Evolutionary conservation across 2,329 filamentous ascomycete genomes (phyloP).

Genomic region (Penicillium olsonii): DNA sequence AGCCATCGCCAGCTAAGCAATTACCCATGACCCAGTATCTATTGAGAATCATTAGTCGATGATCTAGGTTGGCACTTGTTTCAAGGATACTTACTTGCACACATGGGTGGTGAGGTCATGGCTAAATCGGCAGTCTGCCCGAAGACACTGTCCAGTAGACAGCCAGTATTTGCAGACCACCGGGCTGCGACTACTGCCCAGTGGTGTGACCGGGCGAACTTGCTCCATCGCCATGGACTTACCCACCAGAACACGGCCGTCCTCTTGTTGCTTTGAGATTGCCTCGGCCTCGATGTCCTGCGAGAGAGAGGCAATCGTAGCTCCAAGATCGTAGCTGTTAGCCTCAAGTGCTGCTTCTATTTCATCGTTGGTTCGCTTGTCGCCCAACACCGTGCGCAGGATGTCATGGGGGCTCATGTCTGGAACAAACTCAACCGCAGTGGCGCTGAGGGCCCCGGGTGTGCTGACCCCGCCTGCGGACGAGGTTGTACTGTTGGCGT

Average conservation of each 20-base stretch:
- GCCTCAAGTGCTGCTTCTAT: slow-evolving; percentile 86
- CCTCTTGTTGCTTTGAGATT: slow-evolving; percentile 56
- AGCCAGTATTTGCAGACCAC: slow-evolving; percentile 98
- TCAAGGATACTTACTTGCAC: slow-evolving; percentile 77
- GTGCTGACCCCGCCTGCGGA: slow-evolving; percentile 77
- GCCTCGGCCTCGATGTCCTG: slow-evolving; percentile 63
- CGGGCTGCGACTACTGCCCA: slow-evolving; percentile 74
- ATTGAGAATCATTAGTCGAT: slow-evolving; percentile 27
- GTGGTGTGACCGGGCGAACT: slow-evolving; percentile 73
- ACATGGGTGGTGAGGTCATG: slow-evolving; percentile 94
- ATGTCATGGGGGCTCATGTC: slow-evolving; percentile 99
- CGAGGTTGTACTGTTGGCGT: slow-evolving; percentile 76
- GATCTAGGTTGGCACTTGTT: slow-evolving; percentile 5
- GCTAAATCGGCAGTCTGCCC: slow-evolving; percentile 94
- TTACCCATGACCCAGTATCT: slow-evolving; percentile 97
- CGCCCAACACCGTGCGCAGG: slow-evolving; percentile 88
- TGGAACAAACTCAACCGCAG: slow-evolving; percentile 77
- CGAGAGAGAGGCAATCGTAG: slow-evolving; percentile 87
- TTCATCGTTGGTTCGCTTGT: slow-evolving; percentile 87
- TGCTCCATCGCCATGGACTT: slow-evolving; percentile 81
- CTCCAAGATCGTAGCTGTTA: slow-evolving; percentile 90
- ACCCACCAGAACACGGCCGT: slow-evolving; percentile 72
- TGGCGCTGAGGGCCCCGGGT: slow-evolving; percentile 67
- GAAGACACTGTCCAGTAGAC: slow-evolving; percentile 90
- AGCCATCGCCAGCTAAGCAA: slow-evolving; percentile 89